Evolutionary conservation across 768 basidiomycete species (phyloP).

Genomic region (Xerocomellus amylosporus): DNA sequence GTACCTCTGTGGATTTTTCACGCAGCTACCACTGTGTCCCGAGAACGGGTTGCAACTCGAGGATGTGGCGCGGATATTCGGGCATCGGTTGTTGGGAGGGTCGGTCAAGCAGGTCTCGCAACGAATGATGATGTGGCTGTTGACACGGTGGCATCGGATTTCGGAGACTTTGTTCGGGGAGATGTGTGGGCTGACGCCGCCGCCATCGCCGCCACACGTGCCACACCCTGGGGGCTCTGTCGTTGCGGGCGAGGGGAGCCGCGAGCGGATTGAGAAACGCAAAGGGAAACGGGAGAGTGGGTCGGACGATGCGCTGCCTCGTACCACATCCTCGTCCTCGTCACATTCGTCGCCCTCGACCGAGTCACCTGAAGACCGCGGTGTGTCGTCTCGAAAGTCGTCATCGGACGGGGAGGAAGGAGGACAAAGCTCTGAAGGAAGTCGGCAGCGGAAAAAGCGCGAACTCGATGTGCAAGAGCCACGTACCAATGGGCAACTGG

Average conservation of each 20-base stretch:
- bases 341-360: conserved; percentile 5
- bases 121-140: conserved; percentile 34
- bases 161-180: conserved; percentile 28
- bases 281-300: conserved; percentile 8
- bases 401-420: conserved; percentile 14
- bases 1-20: conserved; percentile 49
- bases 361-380: conserved; percentile 12
- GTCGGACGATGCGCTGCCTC: background rate
- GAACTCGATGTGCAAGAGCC: conserved; percentile 9
- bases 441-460: conserved; percentile 21
- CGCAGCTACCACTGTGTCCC: conserved; percentile 48
- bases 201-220: conserved; percentile 4
- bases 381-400: conserved; percentile 4
- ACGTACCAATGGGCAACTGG: background rate
- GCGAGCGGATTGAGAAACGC: conserved; percentile 17
- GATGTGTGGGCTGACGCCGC: conserved; percentile 22
- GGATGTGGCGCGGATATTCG: conserved; percentile 47
- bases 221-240: background rate
- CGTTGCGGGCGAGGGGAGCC: background rate
- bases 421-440: conserved; percentile 8
- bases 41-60: conserved; percentile 48
- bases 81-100: conserved; percentile 39
- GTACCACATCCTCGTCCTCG: conserved; percentile 10
- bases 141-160: conserved; percentile 27
- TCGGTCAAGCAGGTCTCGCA: conserved; percentile 22